Base-by-base conservation (phyloP, 169 alveolate genomes). In the Eimeria acervulina region DNA sequence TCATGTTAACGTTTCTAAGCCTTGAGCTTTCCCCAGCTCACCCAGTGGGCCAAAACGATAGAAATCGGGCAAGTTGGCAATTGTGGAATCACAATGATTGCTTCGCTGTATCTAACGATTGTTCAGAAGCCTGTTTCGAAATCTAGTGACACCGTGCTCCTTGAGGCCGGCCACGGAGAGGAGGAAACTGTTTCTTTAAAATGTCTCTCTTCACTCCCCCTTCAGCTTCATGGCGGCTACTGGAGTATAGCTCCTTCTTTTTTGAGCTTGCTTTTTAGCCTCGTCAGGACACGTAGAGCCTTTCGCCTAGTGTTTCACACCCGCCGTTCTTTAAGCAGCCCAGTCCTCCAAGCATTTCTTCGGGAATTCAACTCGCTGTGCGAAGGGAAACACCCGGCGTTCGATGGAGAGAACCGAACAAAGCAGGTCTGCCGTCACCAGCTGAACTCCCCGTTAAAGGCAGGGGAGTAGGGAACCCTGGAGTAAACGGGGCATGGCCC, bases 351-450 rank as follows among this genome's bases (percentile, higher is more conserved):
- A 15, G 51, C 52, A 2, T 66, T 93, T 26, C 21, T 93, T 7
- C 87, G 51, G 28, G 96, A 94, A 42, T 80, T 94, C 90, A 83
- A 94, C 31, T 78, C 26, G 47, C 63, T 94, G 7, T 94, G 96
- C 59, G 96, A 94, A 42, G 96, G 96, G 19, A 94, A 72, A 4
- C 96, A 94, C 51, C 96, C 96, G 31, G 94, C 91, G n/a, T 94
- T 94, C 36, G 68, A 94, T 93, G 96, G 96, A 28, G 72, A 94
- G 21, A 94, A 94, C 61, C 28, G 94, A 52, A 94, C 96, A 36
- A 94, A 85, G 70, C 96, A 84, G 95, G 96, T 94, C 40, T 51
- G 36, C 42, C 5, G 36, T 15, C 5, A 17, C 42, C 28, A n/a
- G 38, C 36, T 5, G 55, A 17, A 74, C 76, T 1, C 26, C 7